Evolutionary conservation across 345 rosid genomes (phyloP).

Genomic region (Populus simonii): DNA sequence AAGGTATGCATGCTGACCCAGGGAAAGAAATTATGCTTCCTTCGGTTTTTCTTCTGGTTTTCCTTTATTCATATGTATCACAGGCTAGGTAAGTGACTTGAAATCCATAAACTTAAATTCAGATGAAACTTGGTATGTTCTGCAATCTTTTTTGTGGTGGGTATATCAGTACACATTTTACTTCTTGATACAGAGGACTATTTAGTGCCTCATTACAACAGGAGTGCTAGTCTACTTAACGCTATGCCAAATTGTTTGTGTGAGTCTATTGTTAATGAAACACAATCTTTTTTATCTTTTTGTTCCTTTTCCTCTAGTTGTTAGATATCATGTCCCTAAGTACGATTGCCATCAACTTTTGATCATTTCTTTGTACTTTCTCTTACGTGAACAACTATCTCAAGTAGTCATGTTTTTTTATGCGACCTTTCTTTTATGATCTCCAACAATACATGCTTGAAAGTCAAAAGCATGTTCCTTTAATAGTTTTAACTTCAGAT

Average conservation of each 20-base stretch:
- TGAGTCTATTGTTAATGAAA: background rate
- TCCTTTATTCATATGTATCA: background rate
- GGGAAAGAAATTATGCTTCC: background rate
- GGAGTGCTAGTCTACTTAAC: background rate
- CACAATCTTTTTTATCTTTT: background rate
- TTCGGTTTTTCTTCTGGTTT: background rate
- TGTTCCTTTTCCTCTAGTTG: background rate
- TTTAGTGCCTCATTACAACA: background rate
- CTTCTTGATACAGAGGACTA: background rate
- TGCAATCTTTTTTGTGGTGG: background rate
- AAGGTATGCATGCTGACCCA: constrained; percentile 39
- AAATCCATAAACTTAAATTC: background rate
- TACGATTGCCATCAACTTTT: background rate
- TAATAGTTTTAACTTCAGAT: background rate
- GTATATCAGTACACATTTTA: background rate
- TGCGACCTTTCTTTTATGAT: background rate
- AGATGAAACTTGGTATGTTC: background rate
- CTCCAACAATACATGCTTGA: background rate
- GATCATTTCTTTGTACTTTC: background rate
- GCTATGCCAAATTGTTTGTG: background rate
- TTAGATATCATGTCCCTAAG: background rate
- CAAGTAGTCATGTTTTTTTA: background rate
- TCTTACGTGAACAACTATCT: background rate
- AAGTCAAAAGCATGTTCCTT: background rate
- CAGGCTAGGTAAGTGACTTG: background rate